phyloP scores from a whole-genome alignment of 164 flowering plant genomes.

The Amborella trichopoda region DNA sequence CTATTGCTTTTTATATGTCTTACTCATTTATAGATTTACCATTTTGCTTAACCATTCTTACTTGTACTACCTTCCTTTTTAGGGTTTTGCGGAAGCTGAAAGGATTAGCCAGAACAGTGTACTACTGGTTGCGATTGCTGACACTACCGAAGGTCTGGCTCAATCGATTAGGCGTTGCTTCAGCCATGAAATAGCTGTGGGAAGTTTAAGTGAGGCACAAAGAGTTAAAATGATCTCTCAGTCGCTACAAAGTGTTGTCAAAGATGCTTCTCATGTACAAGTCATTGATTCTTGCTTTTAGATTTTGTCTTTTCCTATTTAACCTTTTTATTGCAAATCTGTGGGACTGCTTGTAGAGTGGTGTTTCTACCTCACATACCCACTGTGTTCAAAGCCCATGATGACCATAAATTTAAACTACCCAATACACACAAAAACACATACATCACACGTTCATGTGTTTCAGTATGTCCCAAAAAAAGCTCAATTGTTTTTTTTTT shows the following conservation, averaged over 20 bases:
- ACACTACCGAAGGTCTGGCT: conserved; percentile 68
- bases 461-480: too few relatives aligned
- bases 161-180: conserved; percentile 79
- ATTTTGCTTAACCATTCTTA: background rate
- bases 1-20: too few relatives aligned
- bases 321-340: too few relatives aligned
- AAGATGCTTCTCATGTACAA: conserved; percentile 41
- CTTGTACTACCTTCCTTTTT: conserved; percentile 2
- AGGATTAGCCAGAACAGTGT: conserved; percentile 27
- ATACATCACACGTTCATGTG: too few relatives aligned
- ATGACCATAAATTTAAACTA: too few relatives aligned
- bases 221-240: conserved; percentile 62
- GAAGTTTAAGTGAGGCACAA: conserved; percentile 68
- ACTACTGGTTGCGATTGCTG: conserved; percentile 70
- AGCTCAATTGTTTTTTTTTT: too few relatives aligned
- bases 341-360: background rate
- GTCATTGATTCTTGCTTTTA: background rate
- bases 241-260: conserved; percentile 36
- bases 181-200: conserved; percentile 82
- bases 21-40: too few relatives aligned
- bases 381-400: too few relatives aligned
- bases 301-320: background rate
- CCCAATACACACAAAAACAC: too few relatives aligned
- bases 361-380: too few relatives aligned
- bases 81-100: conserved; percentile 24